Percentiles rank a stretch among this genome's conserved stretches.
Conservation (phyloP, 441 rosid species). For the Bocquillonia castaneifolia region DNA sequence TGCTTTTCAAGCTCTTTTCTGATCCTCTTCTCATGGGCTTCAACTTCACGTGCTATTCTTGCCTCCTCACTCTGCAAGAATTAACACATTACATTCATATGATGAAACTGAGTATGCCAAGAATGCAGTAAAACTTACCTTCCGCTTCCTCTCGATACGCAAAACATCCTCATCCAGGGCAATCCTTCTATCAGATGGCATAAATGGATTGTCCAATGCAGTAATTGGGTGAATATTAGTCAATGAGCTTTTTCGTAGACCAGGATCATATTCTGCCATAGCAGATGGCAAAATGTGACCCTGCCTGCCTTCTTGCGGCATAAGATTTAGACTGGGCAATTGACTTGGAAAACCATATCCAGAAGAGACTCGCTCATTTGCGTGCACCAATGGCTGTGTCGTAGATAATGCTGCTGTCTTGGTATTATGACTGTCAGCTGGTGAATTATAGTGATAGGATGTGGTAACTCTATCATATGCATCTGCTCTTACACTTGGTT, state of each 20-base stretch:
- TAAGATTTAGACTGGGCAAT: conserved; percentile 58
- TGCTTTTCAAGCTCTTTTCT: conserved; percentile 85
- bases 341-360: conserved; percentile 46
- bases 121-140: conserved; percentile 38
- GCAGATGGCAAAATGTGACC: conserved; percentile 44
- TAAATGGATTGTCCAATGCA: conserved; percentile 43
- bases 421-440: conserved; percentile 37
- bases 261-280: conserved; percentile 44
- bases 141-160: conserved; percentile 64
- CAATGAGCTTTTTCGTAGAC: conserved; percentile 38
- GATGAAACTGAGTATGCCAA: background rate
- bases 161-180: conserved; percentile 49
- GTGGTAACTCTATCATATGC: conserved; percentile 50
- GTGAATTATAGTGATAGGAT: conserved; percentile 40
- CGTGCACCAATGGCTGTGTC: conserved; percentile 35
- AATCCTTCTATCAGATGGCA: conserved; percentile 47
- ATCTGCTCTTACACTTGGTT: conserved; percentile 63
- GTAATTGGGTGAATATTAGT: conserved; percentile 39
- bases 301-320: conserved; percentile 54
- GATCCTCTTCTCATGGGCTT: conserved; percentile 80
- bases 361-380: conserved; percentile 36
- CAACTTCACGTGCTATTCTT: conserved; percentile 75
- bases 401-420: conserved; percentile 40
- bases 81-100: conserved; percentile 1
- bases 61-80: conserved; percentile 71